phyloP scores from a whole-genome alignment of 2,329 filamentous ascomycete genomes.

The Didymella keratinophila region DNA sequence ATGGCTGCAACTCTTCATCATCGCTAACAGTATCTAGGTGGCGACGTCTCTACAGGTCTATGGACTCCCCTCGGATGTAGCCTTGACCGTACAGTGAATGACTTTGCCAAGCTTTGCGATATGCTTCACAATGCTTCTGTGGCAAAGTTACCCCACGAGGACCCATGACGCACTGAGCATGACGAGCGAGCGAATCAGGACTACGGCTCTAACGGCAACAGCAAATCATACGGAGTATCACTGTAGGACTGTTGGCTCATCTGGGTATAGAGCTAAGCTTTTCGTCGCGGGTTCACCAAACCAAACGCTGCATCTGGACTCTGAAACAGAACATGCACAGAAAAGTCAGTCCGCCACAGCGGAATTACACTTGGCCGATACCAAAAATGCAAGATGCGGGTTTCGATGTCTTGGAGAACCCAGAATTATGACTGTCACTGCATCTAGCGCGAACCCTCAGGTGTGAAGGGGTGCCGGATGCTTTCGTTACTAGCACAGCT shows the following conservation, averaged over 20 bases:
- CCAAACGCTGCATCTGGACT: constrained; percentile 34
- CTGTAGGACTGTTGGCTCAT: constrained; percentile 2
- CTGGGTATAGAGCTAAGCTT: constrained; percentile 27
- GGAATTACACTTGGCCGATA: constrained; percentile 35
- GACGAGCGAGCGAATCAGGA: constrained; percentile 17
- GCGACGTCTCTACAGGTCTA: background rate
- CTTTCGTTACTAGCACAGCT: constrained; percentile 24
- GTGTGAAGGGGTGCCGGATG: constrained; percentile 22
- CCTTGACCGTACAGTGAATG: background rate
- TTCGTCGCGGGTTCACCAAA: constrained; percentile 33
- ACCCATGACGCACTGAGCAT: constrained; percentile 11
- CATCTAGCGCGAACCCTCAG: constrained; percentile 24
- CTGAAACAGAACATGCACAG: constrained; percentile 42
- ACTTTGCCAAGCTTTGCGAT: constrained; percentile 5
- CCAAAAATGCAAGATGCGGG: constrained; percentile 28
- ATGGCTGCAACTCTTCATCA: background rate
- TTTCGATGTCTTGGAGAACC: constrained; percentile 20
- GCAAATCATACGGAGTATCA: constrained; percentile 1
- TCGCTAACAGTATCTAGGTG: too few species aligned
- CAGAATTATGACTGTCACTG: constrained; percentile 17
- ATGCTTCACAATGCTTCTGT: constrained; percentile 24
- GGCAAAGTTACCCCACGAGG: constrained; percentile 9
- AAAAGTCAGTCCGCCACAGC: constrained; percentile 32
- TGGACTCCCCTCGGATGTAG: background rate
- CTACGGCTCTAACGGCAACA: constrained; percentile 25